These are phyloP conservation scores for Phytophthora rubi DNA, from an alignment of 352 stramenopile genomes.

Conservation along the genomic window DNA sequence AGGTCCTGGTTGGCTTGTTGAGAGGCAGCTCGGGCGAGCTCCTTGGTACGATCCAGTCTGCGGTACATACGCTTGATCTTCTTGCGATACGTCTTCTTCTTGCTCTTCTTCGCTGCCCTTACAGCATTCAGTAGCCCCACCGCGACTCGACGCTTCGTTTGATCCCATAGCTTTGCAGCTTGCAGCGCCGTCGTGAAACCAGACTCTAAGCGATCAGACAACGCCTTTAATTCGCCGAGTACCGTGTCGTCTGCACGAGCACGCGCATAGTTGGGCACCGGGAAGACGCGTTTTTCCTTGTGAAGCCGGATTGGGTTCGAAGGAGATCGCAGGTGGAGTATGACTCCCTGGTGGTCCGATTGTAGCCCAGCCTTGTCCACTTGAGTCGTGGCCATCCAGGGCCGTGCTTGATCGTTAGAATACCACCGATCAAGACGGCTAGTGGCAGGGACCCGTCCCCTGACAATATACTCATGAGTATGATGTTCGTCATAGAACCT, in stretches of 20 bases:
- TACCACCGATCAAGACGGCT: constrained; percentile 4
- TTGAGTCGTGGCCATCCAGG: not conserved
- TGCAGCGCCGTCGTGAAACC: not conserved
- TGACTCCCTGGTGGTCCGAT: not conserved
- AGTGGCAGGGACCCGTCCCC: not conserved
- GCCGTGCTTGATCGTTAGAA: not conserved
- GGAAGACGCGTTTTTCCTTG: not conserved
- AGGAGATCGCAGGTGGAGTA: not conserved
- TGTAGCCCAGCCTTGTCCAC: not conserved
- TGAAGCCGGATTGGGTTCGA: not conserved
- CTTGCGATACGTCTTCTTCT: not conserved
- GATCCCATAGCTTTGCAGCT: not conserved
- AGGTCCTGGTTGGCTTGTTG: not conserved
- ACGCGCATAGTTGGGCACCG: not conserved
- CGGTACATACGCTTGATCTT: not conserved
- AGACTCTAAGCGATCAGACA: no score
- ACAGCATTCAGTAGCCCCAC: not conserved
- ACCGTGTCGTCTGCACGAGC: not conserved
- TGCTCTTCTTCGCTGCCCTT: not conserved
- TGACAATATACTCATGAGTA: not conserved
- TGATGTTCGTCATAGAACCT: not conserved
- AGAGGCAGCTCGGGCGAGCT: no score
- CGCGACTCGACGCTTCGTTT: no score
- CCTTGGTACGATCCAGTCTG: not conserved
- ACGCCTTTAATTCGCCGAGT: not conserved